Evolutionary conservation across 768 basidiomycete species (phyloP), one percentile per base, ranked within the genome.

Genomic region (Leucocoprinus leucothites): DNA sequence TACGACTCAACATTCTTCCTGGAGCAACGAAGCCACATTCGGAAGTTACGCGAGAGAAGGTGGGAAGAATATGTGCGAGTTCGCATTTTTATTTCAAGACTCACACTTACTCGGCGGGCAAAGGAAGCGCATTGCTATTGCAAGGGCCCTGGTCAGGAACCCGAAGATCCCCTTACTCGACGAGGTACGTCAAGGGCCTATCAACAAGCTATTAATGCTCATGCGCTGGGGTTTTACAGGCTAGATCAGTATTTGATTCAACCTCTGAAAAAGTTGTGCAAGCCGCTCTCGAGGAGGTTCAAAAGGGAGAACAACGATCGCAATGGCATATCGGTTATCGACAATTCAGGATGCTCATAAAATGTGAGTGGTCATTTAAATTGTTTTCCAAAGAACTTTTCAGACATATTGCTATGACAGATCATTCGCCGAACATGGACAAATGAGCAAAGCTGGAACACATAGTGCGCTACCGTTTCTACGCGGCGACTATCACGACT

Each of bases 261-360:
- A 82, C 82, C 60, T 89, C 86, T 9, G 92, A 94, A 69, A 88
- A 87, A 67, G 85, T 95, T 45, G 94, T 96, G 2, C 94, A 96
- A 63, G 85, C 79, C 2, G 94, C 94, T 2, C 77, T 96, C 18
- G 94, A 96, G 67, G 78, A 82, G 60, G 94, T 92, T 11, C 91
- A 3, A 87, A 82, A 69, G 92, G 92, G 22, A 80, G 94, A 46
- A 93, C 92, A 7, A 94, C 91, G 1, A 85, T 92, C 51, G 87
- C 93, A 11, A 93, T 96, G 53, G 94, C 94, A 1, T 94, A 96
- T 69, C 80, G 94, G 41, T 71, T 96, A 34, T 87, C 86, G 9
- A 91, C 89, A 1, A 92, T 94, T 58, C 90, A 93, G 67, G 87
- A 89, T 59, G 89, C 90, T n/a, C 82, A 92, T 65, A 74, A 81